Evolutionary conservation across 139 green algal species (phyloP), one percentile per base, ranked within the genome.

Genomic region (Chlorella sp.): DNA sequence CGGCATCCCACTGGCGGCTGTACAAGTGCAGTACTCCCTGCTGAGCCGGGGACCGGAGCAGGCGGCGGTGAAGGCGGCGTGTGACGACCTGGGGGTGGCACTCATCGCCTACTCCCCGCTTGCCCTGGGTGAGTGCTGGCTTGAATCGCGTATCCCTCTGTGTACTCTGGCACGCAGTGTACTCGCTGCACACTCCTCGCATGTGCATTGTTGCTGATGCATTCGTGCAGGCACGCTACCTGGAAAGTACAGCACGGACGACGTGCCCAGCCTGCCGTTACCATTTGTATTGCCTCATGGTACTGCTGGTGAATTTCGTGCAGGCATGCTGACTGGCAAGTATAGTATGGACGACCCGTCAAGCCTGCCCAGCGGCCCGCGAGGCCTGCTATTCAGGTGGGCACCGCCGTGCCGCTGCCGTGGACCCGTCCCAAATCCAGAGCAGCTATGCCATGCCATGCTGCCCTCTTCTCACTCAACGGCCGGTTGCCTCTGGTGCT

Each of bases 21-120:
- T 94, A 36, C 97, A 98, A 95, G 95, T 99, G 85, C 97, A 99
- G 93, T 99, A 96, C 90, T 97, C 94, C 18, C 92, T 99, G 64
- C 91, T 99, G 12, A 97, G 84, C 64, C 79, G 87, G 34, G 87
- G 87, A 4, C 89, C 91, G 0, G 83, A 94, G 37, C 95, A 98
- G 91, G 85, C 91, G 34, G 93, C 95, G 21, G 88, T 94, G 36
- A 94, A 95, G 90, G 93, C 90, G 22, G 88, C 90, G 19, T 98
- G 96, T 78, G 91, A 96, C n/a, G 97, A 99, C 81, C 94, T 99
- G 18, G 98, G 97, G 24, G 91, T 99, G 19, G 76, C 90, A 0
- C 81, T 99, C 32, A 99, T 99, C 85, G 93, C 96, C 19, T 99
- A 99, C 94, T 96, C 87, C 48, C 98, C 98, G 2, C 93, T 99